Evolutionary conservation across 495 filamentous ascomycete species (phyloP).

Genomic region (Cercophora newfieldiana): DNA sequence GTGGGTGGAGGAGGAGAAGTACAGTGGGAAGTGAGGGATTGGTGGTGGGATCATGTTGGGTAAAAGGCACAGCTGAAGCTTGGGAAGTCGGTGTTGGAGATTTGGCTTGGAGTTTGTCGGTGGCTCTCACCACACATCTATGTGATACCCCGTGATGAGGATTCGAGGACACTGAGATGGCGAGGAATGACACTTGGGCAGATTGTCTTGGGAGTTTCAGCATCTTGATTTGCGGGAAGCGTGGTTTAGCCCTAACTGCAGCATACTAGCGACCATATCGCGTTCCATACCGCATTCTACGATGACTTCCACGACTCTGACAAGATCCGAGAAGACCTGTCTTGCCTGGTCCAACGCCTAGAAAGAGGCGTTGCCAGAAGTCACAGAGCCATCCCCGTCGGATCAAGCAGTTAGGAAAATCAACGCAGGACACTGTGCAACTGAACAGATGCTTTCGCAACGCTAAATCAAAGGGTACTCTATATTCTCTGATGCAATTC

Average conservation of each 20-base stretch:
- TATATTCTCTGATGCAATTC: constrained; percentile 20
- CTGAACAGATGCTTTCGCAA: background rate
- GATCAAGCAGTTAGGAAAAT: too few species aligned
- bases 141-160: background rate
- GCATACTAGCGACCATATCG: background rate
- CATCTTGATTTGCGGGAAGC: background rate
- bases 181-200: background rate
- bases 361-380: too few species aligned
- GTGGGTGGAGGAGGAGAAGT: constrained; percentile 61
- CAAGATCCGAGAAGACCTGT: too few species aligned
- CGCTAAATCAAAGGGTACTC: constrained; percentile 9
- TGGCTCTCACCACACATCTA: background rate
- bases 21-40: constrained; percentile 35
- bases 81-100: background rate
- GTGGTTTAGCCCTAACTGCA: too few species aligned
- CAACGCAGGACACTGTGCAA: too few species aligned
- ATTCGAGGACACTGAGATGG: background rate
- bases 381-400: too few species aligned
- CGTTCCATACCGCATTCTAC: background rate
- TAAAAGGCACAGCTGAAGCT: too few species aligned
- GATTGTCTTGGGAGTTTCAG: background rate
- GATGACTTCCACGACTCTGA: too few species aligned
- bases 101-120: background rate
- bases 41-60: background rate
- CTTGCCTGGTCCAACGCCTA: too few species aligned